Conservation (phyloP, 202 grass and related monocot species). For the Panicum virgatum region DNA sequence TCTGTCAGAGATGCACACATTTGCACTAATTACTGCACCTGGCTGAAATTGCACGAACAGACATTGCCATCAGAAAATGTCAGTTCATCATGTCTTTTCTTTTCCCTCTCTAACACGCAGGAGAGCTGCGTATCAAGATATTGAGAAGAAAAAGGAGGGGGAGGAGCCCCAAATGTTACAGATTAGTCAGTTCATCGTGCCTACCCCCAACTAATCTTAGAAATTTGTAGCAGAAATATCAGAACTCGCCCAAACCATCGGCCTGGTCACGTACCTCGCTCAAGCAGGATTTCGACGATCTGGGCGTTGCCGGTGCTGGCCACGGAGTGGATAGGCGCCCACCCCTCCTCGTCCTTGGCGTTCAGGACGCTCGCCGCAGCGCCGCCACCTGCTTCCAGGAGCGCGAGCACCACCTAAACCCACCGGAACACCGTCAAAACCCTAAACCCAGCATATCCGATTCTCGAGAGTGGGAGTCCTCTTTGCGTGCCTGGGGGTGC, state of each 20-base stretch:
- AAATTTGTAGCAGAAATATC: slow-evolving; percentile 9
- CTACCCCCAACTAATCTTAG: background rate
- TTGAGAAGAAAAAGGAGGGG: no score
- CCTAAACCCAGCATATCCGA: background rate
- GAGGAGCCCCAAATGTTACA: no score
- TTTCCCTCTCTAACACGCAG: no score
- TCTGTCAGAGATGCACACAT: background rate
- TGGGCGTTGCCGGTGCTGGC: slow-evolving; percentile 71
- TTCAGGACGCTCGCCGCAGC: slow-evolving; percentile 57
- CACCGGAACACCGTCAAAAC: background rate
- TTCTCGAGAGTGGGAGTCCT: background rate
- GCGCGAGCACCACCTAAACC: slow-evolving; percentile 60
- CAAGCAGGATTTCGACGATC: slow-evolving; percentile 66
- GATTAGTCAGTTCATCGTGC: background rate
- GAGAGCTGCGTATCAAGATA: no score
- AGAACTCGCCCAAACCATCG: background rate
- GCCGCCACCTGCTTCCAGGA: slow-evolving; percentile 47
- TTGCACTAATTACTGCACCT: slow-evolving; percentile 2
- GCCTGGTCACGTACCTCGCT: slow-evolving; percentile 47
- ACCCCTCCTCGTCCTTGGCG: slow-evolving; percentile 83
- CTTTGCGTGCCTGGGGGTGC: slow-evolving; percentile 54
- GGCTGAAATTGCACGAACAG: background rate
- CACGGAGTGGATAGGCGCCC: slow-evolving; percentile 79
- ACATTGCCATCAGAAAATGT: background rate
- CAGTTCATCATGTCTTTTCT: background rate